Evolutionary conservation across 2,329 filamentous ascomycete genomes (phyloP).

Genomic region (Cladobotryum protrusum): DNA sequence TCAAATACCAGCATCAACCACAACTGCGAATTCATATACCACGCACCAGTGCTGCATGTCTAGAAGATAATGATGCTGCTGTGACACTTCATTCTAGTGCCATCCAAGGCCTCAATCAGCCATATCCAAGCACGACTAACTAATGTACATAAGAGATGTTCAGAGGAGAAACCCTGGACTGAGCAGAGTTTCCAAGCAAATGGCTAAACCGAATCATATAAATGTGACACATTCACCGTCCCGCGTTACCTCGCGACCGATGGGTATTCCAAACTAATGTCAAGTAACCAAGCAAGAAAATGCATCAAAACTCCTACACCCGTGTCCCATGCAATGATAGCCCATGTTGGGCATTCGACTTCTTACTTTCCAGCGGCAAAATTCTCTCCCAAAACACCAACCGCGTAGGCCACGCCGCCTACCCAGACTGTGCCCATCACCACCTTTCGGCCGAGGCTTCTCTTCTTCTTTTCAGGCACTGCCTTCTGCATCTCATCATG

Average conservation of each 20-base stretch:
- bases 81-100: slow-evolving; percentile 3
- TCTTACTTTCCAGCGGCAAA: slow-evolving; percentile 41
- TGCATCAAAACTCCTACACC: slow-evolving; percentile 6
- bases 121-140: slow-evolving; percentile 1
- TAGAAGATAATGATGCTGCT: background rate
- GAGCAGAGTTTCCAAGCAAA: background rate
- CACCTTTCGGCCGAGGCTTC: slow-evolving; percentile 40
- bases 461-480: slow-evolving; percentile 29
- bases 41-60: too few relatives aligned
- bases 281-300: background rate
- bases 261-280: slow-evolving; percentile 10
- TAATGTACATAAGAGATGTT: slow-evolving; percentile 3
- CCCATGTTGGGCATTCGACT: background rate
- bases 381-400: slow-evolving; percentile 54
- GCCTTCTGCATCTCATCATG: slow-evolving; percentile 52
- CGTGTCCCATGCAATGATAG: slow-evolving; percentile 6
- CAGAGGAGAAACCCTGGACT: background rate
- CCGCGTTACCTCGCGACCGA: slow-evolving; percentile 10
- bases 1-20: too few relatives aligned
- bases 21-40: too few relatives aligned
- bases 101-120: too few relatives aligned
- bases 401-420: slow-evolving; percentile 50
- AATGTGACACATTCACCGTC: too few relatives aligned
- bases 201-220: too few relatives aligned
- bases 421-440: slow-evolving; percentile 49